These are phyloP conservation scores for Beauveria australis DNA, from an alignment of 2,329 filamentous ascomycete genomes.

Conservation along the genomic window DNA sequence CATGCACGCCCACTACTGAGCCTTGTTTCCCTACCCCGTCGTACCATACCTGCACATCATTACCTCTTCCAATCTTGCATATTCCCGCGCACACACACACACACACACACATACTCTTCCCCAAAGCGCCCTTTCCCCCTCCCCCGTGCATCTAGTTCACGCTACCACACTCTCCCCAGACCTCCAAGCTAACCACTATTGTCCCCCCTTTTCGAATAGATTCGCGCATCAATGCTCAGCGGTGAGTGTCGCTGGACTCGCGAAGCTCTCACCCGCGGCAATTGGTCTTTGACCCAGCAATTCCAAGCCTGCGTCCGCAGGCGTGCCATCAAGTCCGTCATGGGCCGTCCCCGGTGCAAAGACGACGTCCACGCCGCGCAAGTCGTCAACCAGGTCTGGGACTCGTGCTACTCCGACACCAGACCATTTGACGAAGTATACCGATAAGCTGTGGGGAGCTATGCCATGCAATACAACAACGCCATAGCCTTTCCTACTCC, in stretches of 20 bases:
- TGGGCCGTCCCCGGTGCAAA: conserved; percentile 69
- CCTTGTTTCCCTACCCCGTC: background rate
- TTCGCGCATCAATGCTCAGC: conserved; percentile 83
- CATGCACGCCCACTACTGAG: background rate
- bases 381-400: conserved; percentile 96
- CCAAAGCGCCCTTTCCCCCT: background rate
- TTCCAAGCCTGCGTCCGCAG: conserved; percentile 86
- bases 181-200: conserved; percentile 3
- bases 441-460: conserved; percentile 38
- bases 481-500: background rate
- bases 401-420: conserved; percentile 91
- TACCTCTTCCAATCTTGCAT: conserved; percentile 3
- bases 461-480: background rate
- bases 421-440: conserved; percentile 97
- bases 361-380: conserved; percentile 79
- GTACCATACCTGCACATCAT: background rate
- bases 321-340: conserved; percentile 72
- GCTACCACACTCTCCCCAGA: background rate
- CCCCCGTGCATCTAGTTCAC: background rate
- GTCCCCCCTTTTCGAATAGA: conserved; percentile 42
- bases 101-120: background rate
- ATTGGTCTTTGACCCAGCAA: conserved; percentile 85
- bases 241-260: conserved; percentile 88
- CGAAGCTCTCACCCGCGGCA: conserved; percentile 75
- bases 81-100: conserved; percentile 3